A percentile compares a stretch with the other conserved stretches of the same genome.
Evolutionary conservation across 176 grass and related monocot species (phyloP).

Genomic region (Aegilops speltoides): DNA sequence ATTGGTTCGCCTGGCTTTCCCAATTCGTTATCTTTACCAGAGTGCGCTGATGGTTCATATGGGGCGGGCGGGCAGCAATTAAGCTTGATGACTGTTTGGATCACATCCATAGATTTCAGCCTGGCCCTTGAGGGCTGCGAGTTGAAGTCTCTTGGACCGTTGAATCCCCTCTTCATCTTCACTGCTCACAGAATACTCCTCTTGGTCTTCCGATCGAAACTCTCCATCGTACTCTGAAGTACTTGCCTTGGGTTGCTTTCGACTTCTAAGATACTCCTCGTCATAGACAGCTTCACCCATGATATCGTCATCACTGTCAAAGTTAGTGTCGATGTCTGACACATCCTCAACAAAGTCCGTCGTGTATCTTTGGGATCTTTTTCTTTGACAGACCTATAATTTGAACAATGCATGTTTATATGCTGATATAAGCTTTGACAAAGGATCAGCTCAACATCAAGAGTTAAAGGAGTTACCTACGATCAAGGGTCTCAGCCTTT

Average conservation of each 20-base stretch:
- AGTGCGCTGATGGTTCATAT: conserved; percentile 60
- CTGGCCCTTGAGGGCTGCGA: conserved; percentile 45
- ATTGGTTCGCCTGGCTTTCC: conserved; percentile 45
- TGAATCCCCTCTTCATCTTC: conserved; percentile 51
- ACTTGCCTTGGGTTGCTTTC: conserved; percentile 49
- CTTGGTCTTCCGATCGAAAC: conserved; percentile 61
- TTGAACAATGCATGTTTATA: background rate
- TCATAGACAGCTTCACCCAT: conserved; percentile 95
- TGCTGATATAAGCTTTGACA: background rate
- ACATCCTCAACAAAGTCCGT: conserved; percentile 80
- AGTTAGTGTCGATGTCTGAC: conserved; percentile 50
- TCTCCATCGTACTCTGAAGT: conserved; percentile 66
- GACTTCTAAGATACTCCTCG: conserved; percentile 82
- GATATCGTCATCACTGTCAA: conserved; percentile 85
- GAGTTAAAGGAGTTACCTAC: conserved; percentile 51
- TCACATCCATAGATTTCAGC: conserved; percentile 50
- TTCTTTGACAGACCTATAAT: conserved; percentile 66
- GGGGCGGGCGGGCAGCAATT: conserved; percentile 56
- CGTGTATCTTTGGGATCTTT: conserved; percentile 70
- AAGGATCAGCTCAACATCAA: background rate
- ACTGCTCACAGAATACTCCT: conserved; percentile 58
- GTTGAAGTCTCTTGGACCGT: conserved; percentile 39
- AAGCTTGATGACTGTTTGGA: conserved; percentile 67
- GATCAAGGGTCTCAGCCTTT: conserved; percentile 58
- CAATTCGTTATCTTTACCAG: conserved; percentile 49